Conservation (phyloP, 2,329 filamentous ascomycete genomes). For the Fonsecaea pugnacius region DNA sequence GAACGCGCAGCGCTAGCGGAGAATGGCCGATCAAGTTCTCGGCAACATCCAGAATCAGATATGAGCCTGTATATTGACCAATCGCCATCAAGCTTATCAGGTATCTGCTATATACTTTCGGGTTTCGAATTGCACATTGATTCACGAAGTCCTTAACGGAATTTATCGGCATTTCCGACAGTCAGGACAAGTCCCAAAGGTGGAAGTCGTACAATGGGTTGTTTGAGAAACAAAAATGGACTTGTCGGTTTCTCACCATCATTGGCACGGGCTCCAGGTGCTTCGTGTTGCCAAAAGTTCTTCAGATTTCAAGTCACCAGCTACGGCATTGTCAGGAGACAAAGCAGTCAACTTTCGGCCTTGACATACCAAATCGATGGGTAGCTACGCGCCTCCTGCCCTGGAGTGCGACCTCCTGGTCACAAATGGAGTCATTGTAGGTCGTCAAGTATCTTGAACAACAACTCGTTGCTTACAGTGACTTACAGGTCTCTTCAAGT, state of each 20-base stretch:
- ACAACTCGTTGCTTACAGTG: slow-evolving; percentile 34
- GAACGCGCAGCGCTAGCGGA: background rate
- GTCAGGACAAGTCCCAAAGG: background rate
- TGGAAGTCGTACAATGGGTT: background rate
- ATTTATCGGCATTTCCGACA: background rate
- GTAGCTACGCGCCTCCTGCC: slow-evolving; percentile 15
- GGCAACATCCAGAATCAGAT: background rate
- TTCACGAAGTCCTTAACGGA: background rate
- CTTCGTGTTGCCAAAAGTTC: background rate
- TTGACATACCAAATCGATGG: slow-evolving; percentile 3
- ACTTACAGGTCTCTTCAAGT: slow-evolving; percentile 15
- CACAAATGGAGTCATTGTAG: slow-evolving; percentile 52
- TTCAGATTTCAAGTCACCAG: background rate
- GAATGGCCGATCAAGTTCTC: background rate
- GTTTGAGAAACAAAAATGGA: background rate
- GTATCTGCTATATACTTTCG: background rate
- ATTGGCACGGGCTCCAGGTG: background rate
- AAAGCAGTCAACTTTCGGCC: background rate
- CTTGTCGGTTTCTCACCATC: background rate
- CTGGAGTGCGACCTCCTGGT: slow-evolving; percentile 46
- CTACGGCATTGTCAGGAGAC: background rate
- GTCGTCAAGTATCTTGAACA: slow-evolving; percentile 44
- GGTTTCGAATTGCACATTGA: background rate
- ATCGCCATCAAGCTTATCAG: background rate
- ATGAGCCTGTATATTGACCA: background rate